A percentile compares a stretch with the other conserved stretches of the same genome.
Evolutionary conservation across 192 early-diverging fungal species (phyloP).

Genomic region (Coemansia sp.): DNA sequence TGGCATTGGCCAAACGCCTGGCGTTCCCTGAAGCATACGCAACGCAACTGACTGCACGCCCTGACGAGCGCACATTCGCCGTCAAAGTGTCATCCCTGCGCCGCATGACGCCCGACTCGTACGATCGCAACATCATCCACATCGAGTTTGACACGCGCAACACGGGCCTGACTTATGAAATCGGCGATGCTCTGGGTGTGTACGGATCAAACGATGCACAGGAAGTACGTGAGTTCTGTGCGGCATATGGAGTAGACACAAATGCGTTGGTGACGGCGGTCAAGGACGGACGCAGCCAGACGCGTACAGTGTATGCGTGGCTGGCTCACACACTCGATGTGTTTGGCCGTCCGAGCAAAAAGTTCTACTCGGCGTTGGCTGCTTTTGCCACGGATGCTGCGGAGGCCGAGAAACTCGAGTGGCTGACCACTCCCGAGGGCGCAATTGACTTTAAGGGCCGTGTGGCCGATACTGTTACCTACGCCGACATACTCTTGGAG

Average conservation of each 20-base stretch:
- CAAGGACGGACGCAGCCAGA: constrained; percentile 62
- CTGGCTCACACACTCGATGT: constrained; percentile 83
- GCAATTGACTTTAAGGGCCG: constrained; percentile 76
- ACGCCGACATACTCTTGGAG: constrained; percentile 83
- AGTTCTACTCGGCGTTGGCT: constrained; percentile 85
- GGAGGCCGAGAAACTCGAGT: constrained; percentile 66
- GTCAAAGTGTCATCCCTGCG: constrained; percentile 38
- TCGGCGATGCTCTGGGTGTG: constrained; percentile 93
- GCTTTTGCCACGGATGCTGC: constrained; percentile 65
- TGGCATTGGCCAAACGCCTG: constrained; percentile 34
- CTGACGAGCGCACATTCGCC: constrained; percentile 28
- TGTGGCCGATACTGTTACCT: constrained; percentile 80
- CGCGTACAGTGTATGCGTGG: constrained; percentile 74
- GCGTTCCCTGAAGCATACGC: constrained; percentile 45
- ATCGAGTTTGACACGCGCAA: constrained; percentile 87
- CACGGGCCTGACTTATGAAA: constrained; percentile 82
- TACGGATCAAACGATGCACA: constrained; percentile 81
- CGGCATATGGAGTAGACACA: constrained; percentile 69
- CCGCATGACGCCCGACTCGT: constrained; percentile 82
- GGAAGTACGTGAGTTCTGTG: constrained; percentile 73
- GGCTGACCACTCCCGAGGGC: constrained; percentile 69
- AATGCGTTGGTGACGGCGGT: constrained; percentile 63
- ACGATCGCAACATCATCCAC: constrained; percentile 97
- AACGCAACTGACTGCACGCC: constrained; percentile 18
- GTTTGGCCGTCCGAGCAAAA: constrained; percentile 93